phyloP scores from a whole-genome alignment of 345 rosid species.

The Acer negundo region DNA sequence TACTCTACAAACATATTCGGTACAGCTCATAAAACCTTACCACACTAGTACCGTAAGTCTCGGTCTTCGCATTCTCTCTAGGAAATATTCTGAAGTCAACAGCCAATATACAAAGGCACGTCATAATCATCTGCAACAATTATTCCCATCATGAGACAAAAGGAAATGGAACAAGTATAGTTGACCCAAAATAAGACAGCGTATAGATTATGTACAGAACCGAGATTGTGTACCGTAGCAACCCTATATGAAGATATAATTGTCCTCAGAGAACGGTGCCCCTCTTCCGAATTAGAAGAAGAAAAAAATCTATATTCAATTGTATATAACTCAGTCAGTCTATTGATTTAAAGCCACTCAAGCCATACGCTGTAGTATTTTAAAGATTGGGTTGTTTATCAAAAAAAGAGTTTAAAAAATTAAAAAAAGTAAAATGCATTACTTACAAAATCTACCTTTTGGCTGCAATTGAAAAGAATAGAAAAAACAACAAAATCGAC shows the following conservation, averaged over 20 bases:
- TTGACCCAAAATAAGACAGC: slow-evolving; percentile 5
- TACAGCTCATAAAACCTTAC: slow-evolving; percentile 42
- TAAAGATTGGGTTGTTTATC: not conserved
- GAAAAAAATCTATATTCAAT: slow-evolving; percentile 37
- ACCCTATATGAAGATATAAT: slow-evolving; percentile 68
- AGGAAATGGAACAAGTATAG: not conserved
- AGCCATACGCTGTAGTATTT: not conserved
- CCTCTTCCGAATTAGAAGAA: slow-evolving; percentile 39
- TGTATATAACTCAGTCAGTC: slow-evolving; percentile 6
- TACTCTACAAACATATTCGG: not conserved
- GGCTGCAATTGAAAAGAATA: slow-evolving; percentile 40
- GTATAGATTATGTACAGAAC: slow-evolving; percentile 1
- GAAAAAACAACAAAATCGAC: slow-evolving; percentile 34
- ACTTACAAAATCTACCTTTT: slow-evolving; percentile 78
- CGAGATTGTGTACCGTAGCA: slow-evolving; percentile 46
- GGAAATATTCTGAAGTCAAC: slow-evolving; percentile 93
- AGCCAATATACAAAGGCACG: slow-evolving; percentile 88
- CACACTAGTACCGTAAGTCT: slow-evolving; percentile 83
- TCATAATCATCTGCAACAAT: slow-evolving; percentile 67
- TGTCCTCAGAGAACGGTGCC: slow-evolving; percentile 45
- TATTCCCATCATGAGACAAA: slow-evolving; percentile 21
- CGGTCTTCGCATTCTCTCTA: slow-evolving; percentile 82
- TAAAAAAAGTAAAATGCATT: not conserved
- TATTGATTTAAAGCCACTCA: not conserved
- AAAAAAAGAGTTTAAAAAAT: not conserved